Evolutionary conservation across 305 asterid genomes (phyloP), one percentile per base, ranked within the genome.

Genomic region (Fraxinus angustifolia): DNA sequence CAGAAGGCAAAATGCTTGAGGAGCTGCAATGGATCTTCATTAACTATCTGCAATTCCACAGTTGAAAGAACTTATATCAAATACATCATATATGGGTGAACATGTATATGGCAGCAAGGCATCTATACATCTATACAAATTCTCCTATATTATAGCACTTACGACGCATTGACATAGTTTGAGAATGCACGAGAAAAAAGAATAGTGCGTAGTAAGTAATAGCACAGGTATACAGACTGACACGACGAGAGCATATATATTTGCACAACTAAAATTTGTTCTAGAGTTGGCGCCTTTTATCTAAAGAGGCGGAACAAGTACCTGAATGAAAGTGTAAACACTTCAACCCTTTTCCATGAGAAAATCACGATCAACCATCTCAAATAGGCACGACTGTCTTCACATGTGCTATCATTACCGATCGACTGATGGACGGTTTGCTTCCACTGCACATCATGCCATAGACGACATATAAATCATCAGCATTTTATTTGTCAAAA

Each of bases 11-110:
- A 78, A 86, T 85, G 86, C 83, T 81, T 23, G 56, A 81, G 86
- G 33, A 92, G 93, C 82, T 82, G 87, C 75, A 77, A 87, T 21
- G 92, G 92, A 14, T 89, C 90, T 85, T 89, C 88, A 73, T 83
- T 84, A 30, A 81, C 89, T 48, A 85, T 81, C 96, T 89, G 91
- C 72, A 83, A 85, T 48, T 16, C 42, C 75, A n/a, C 31, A 2
- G 17, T 36, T 3, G 65, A 30, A 77, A 53, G 31, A 35, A 19
- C 65, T 76, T 71, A 68, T 40, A 0, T 58, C 68, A 17, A 19
- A 58, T 7, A 56, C 28, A 40, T 45, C 65, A 53, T 40, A 76
- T 62, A 78, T 31, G 84, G 50, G 53, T 2, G 67, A 56, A 56
- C 67, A 56, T 10, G 1, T 58, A 42, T 28, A 0, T 4, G 4